Evolutionary conservation across 2,329 filamentous ascomycete genomes (phyloP), one percentile per base, ranked within the genome.

Genomic region (Clonostachys byssicola): DNA sequence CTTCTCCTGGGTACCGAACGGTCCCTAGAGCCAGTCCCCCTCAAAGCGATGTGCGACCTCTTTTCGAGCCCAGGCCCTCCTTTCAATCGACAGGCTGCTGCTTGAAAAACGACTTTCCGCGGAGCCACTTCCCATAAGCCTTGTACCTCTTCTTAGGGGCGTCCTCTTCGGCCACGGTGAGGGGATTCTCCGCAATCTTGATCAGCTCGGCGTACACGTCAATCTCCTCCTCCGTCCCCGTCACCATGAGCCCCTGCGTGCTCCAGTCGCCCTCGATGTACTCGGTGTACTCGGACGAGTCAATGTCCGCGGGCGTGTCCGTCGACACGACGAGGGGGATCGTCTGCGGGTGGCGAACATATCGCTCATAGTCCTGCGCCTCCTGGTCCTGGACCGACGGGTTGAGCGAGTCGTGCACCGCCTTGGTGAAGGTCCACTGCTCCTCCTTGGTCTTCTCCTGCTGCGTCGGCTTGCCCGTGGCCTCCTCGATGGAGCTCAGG

Each of bases 51-150:
- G 8, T 30, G 6, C 23, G 23, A 3, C 8, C 23, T 30, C 23
- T 30, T 30, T 30, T 30, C 4, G 23, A 30, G 23, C 23, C 23
- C 36, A 39, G n/a, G 36, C 36, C 36, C 36, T 23, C 36, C 33
- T 12, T 56, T 68, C 69, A 80, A 52, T 80, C 78, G 45, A 81
- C 74, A 42, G 85, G 82, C 65, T 86, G 83, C 74, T 96, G 92
- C 69, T 97, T 97, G 66, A 97, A 97, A 59, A 97, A 78, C 58
- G 90, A 96, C 73, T 96, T 97, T 16, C 92, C 92, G 52, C 85
- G 80, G 60, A 99, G 74, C 92, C 94, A 99, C 68, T 96, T 95
- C 59, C 86, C 75, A 68, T 99, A 99, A 10, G 92, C 89, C 70
- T 96, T 97, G 67, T 99, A 99, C 56, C 94, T 77, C 77, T 97